A percentile compares a stretch with the other conserved stretches of the same genome.
Conservation (phyloP, 257 asterid genomes). For the Nyctanthes arbortristis region DNA sequence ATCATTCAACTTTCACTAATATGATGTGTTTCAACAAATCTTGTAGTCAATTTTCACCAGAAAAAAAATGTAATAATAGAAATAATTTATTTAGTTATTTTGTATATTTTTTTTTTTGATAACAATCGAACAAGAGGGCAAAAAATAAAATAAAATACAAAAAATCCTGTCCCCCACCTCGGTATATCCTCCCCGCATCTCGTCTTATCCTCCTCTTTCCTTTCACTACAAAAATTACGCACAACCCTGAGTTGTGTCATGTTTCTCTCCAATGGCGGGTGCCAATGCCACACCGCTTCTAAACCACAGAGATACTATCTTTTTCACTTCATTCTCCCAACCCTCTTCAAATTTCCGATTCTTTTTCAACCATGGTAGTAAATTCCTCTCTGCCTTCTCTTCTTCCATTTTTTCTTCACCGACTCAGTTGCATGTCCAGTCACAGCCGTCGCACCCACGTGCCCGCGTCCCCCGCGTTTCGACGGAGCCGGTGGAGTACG, state of each 20-base stretch:
- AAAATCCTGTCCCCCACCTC: constrained; percentile 6
- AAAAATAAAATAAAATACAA: too few species aligned
- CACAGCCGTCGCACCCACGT: constrained; percentile 23
- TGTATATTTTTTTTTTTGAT: too few species aligned
- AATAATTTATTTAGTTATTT: too few species aligned
- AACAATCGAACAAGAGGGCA: too few species aligned
- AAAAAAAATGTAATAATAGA: too few species aligned
- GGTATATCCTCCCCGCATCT: constrained; percentile 65
- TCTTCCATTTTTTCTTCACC: constrained; percentile 31
- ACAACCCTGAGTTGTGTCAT: constrained; percentile 18
- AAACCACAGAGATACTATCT: constrained; percentile 35
- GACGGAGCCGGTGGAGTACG: constrained; percentile 78
- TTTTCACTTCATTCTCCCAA: constrained; percentile 43
- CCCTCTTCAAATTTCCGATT: constrained; percentile 23
- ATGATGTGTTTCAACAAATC: too few species aligned
- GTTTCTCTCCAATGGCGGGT: constrained; percentile 52
- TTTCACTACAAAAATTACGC: constrained; percentile 26
- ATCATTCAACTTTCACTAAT: too few species aligned
- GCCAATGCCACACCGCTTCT: constrained; percentile 36
- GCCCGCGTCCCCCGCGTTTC: constrained; percentile 53
- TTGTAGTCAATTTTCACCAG: too few species aligned
- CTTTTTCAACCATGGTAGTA: constrained; percentile 27
- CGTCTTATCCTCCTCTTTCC: constrained; percentile 46
- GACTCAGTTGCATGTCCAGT: constrained; percentile 33
- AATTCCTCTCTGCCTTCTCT: constrained; percentile 34